Evolutionary conservation across 805 yeast species (phyloP).

Genomic region (Jamesozyma spencerorum): DNA sequence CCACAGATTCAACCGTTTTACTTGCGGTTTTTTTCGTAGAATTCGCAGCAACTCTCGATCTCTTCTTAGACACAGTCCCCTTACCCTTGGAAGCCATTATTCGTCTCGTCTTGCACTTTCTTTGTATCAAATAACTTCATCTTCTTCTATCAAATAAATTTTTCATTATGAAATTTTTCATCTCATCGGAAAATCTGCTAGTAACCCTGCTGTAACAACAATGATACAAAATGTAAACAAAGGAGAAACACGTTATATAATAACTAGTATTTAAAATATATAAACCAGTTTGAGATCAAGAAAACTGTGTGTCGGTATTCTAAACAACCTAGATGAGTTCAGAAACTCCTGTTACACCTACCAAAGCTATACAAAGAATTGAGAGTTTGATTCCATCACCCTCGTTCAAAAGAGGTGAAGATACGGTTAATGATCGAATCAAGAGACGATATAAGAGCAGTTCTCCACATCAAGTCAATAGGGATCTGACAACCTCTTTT

Average conservation of each 20-base stretch:
- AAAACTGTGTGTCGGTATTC: too few species aligned
- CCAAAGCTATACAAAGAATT: background rate
- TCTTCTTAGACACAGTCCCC: slow-evolving; percentile 1
- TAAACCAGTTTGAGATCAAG: too few species aligned
- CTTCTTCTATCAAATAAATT: background rate
- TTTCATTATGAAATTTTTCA: slow-evolving; percentile 1
- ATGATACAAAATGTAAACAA: slow-evolving; percentile 3
- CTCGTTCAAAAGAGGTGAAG: background rate
- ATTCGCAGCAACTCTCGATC: background rate
- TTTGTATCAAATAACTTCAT: too few species aligned
- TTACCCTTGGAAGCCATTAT: slow-evolving; percentile 4
- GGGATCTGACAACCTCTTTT: background rate
- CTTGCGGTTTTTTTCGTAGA: background rate
- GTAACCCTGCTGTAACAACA: background rate
- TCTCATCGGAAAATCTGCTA: too few species aligned
- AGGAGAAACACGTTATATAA: slow-evolving; percentile 1
- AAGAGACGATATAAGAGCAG: slow-evolving; percentile 10
- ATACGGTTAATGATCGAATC: background rate
- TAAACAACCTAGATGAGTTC: slow-evolving; percentile 2
- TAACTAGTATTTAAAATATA: too few species aligned
- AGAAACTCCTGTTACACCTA: slow-evolving; percentile 6
- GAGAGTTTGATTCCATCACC: slow-evolving; percentile 4
- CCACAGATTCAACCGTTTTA: background rate
- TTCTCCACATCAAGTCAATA: slow-evolving; percentile 4
- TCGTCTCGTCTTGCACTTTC: background rate